Evolutionary conservation across 2,329 filamentous ascomycete genomes (phyloP), one percentile per base, ranked within the genome.

Genomic region (Emmonsiellopsis sp.): DNA sequence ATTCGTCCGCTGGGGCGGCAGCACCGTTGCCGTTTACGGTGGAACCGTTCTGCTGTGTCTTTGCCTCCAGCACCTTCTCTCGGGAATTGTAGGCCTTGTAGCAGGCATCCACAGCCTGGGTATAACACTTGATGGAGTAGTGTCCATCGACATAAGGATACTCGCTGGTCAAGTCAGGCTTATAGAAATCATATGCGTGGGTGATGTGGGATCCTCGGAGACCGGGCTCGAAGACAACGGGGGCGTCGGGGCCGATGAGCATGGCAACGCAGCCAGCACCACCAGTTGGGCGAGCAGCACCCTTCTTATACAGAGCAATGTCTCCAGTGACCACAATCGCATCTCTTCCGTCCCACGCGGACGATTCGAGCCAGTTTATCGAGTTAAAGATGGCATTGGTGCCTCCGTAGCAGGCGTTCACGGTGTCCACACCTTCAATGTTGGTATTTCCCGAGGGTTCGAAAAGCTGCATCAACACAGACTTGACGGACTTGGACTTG

Each of bases 401-500:
- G 57, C 86, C 86, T 61, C 86, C 86, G 70, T 90, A 90, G 78
- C 86, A 90, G 58, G 86, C 86, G 68, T 90, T 89, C 66, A 89
- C 71, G 53, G 84, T 88, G 72, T 90, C 86, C 49, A 88, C 81
- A 67, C 86, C 86, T 74, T 89, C 86, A 57, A 89, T 76, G 74
- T 85, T 87, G 72, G 83, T 85, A 75, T 89, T 89, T 63, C 85
- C 83, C 65, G 69, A 70, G 36, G 74, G 67, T 66, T 82, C 80
- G 64, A 89, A 89, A 43, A 90, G 77, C 75, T 88, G 86, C 86
- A 89, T 90, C 58, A 89, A 74, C 57, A 89, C 85, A 34, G 85
- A 84, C 79, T 89, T 89, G 74, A 88, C 85, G 39, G 86, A 89
- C 77, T 89, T 90, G 67, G 86, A 88, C 76, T 89, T 89, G 78